These are phyloP conservation scores for Fraxinus greggii DNA, from an alignment of 305 asterid species.

Conservation along the genomic window DNA sequence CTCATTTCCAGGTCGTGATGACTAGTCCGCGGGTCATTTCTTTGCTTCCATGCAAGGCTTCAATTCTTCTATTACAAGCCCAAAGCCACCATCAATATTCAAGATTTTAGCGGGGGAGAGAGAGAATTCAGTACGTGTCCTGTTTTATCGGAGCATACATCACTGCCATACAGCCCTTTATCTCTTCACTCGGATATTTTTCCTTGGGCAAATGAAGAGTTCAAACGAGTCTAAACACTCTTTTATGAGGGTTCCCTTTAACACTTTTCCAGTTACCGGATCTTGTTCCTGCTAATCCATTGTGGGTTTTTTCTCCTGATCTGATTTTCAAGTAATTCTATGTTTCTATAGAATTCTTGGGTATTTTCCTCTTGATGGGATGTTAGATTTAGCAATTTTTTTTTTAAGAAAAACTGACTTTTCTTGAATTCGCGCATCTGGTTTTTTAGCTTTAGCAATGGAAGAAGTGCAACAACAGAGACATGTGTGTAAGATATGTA, in stretches of 20 bases:
- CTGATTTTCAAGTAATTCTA: constrained; percentile 20
- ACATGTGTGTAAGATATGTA: constrained; percentile 65
- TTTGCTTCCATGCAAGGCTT: constrained; percentile 65
- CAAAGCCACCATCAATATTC: constrained; percentile 23
- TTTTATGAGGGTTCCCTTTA: constrained; percentile 8
- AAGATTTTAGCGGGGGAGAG: neutral
- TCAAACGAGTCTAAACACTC: constrained; percentile 10
- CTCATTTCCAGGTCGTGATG: constrained; percentile 26
- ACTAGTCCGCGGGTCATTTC: constrained; percentile 32
- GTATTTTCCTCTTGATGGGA: constrained; percentile 22
- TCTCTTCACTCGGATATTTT: constrained; percentile 28
- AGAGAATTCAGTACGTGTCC: neutral
- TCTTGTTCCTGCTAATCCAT: constrained; percentile 27
- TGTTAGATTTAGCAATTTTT: constrained; percentile 21
- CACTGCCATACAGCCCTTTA: constrained; percentile 32
- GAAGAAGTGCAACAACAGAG: constrained; percentile 47
- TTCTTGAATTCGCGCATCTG: constrained; percentile 31
- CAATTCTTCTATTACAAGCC: constrained; percentile 22
- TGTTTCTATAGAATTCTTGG: constrained; percentile 27
- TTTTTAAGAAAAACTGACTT: neutral
- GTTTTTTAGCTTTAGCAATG: constrained; percentile 33
- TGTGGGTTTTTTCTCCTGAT: constrained; percentile 24
- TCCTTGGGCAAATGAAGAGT: constrained; percentile 30
- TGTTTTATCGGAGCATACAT: neutral
- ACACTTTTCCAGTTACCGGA: constrained; percentile 20